phyloP scores from a whole-genome alignment of 1,284 basidiomycete genomes.

The Austropuccinia psidii region DNA sequence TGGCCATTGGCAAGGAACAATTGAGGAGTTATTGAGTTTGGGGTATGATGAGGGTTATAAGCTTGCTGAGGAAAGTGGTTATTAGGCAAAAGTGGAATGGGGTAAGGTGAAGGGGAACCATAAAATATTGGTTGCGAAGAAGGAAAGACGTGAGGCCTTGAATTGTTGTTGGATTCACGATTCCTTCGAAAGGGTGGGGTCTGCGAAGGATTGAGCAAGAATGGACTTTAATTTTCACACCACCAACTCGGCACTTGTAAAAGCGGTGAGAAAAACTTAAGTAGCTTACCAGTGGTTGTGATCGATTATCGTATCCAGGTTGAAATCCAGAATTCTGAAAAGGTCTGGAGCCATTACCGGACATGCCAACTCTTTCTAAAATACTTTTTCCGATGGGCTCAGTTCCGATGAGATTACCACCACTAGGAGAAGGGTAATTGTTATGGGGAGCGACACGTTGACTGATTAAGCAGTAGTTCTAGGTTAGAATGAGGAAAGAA shows the following conservation, averaged over 20 bases:
- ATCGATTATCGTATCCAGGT: conserved; percentile 5
- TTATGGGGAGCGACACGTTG: not conserved
- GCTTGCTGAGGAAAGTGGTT: conserved; percentile 12
- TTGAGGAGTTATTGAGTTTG: conserved; percentile 28
- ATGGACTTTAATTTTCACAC: not conserved
- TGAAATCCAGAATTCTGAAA: conserved; percentile 20
- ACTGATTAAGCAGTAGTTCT: too few species aligned
- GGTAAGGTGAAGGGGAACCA: conserved; percentile 7
- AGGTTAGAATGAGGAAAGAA: not conserved
- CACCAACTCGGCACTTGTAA: too few species aligned
- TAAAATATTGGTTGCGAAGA: conserved; percentile 14
- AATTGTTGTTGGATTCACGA: not conserved
- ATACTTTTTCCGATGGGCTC: conserved; percentile 29
- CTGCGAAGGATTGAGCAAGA: not conserved
- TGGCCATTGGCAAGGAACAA: conserved; percentile 36
- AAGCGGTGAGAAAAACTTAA: not conserved
- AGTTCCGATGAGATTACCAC: conserved; percentile 18
- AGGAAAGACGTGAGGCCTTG: not conserved
- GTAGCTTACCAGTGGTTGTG: not conserved
- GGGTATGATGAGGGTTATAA: conserved; percentile 15
- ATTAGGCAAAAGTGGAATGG: conserved; percentile 15
- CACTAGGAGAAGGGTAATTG: not conserved
- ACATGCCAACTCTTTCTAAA: conserved; percentile 27
- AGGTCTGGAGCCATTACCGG: conserved; percentile 1
- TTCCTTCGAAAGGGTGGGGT: not conserved